Conservation (phyloP, 1,139 yeast genomes). For the Nakaseomyces nivariensis region DNA sequence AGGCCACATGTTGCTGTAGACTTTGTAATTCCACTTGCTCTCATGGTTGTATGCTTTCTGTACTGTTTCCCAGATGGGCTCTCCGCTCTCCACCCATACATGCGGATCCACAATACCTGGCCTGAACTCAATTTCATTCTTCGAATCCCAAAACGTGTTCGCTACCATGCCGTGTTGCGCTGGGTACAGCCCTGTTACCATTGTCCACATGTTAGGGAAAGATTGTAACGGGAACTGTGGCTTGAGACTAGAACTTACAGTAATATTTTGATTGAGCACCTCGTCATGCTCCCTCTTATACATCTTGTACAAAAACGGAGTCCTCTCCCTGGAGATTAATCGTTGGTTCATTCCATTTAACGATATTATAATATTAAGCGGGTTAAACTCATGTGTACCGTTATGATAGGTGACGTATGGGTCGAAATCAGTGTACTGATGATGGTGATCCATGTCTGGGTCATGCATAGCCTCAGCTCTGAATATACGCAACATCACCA, state of each 20-base stretch:
- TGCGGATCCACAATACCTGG: slow-evolving; percentile 50
- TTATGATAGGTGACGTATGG: slow-evolving; percentile 27
- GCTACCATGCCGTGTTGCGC: slow-evolving; percentile 82
- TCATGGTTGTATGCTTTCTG: slow-evolving; percentile 35
- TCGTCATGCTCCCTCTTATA: background rate
- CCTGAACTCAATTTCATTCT: slow-evolving; percentile 44
- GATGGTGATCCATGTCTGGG: slow-evolving; percentile 1
- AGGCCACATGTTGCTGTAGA: slow-evolving; percentile 96
- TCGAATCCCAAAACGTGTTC: slow-evolving; percentile 67
- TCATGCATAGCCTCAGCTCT: background rate
- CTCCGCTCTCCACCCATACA: slow-evolving; percentile 55
- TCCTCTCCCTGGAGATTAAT: slow-evolving; percentile 1
- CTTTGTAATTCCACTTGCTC: slow-evolving; percentile 32
- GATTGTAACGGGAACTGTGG: slow-evolving; percentile 88
- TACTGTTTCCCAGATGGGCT: slow-evolving; percentile 81
- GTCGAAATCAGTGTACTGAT: slow-evolving; percentile 9
- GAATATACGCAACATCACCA: background rate
- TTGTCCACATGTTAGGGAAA: slow-evolving; percentile 86
- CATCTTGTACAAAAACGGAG: slow-evolving; percentile 3
- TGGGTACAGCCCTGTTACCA: slow-evolving; percentile 80
- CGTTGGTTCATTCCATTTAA: slow-evolving; percentile 3
- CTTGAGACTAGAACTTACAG: slow-evolving; percentile 58
- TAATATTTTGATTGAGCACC: slow-evolving; percentile 35
- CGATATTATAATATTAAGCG: slow-evolving; percentile 3
- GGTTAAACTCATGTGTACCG: slow-evolving; percentile 4